These are phyloP conservation scores for Malassezia globosa DNA, from an alignment of 1,284 basidiomycete genomes.

Conservation along the genomic window DNA sequence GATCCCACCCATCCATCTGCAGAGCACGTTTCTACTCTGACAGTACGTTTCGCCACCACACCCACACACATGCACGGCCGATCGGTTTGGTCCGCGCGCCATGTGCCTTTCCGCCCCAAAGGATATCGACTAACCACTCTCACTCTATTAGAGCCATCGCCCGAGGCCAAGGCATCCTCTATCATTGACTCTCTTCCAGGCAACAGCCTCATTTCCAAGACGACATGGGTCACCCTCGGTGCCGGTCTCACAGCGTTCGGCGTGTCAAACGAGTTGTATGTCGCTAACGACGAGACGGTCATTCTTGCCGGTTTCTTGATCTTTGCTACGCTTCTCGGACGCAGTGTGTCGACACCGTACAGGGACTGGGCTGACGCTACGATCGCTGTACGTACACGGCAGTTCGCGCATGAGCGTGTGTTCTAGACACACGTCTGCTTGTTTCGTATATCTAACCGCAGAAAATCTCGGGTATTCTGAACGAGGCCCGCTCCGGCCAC, in stretches of 20 bases:
- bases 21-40: constrained; percentile 38
- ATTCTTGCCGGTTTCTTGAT: constrained; percentile 70
- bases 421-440: too few species aligned
- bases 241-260: constrained; percentile 80
- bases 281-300: constrained; percentile 67
- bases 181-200: constrained; percentile 86
- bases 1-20: constrained; percentile 18
- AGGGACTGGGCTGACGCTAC: constrained; percentile 65
- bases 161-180: constrained; percentile 76
- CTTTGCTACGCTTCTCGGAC: constrained; percentile 66
- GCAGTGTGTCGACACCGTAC: constrained; percentile 72
- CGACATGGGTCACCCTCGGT: constrained; percentile 74
- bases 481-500: constrained; percentile 74
- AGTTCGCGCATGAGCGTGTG: too few species aligned
- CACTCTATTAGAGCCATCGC: constrained; percentile 47
- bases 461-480: constrained; percentile 71
- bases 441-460: too few species aligned
- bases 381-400: too few species aligned
- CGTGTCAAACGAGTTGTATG: constrained; percentile 94
- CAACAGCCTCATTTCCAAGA: constrained; percentile 85
- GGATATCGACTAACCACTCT: background rate
- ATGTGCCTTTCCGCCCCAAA: too few species aligned
- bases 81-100: too few species aligned
- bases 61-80: too few species aligned
- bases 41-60: constrained; percentile 19